Percentiles rank a stretch among this genome's conserved stretches.
Evolutionary conservation across 371 early-diverging fungal genomes (phyloP).

Genomic region (Rhizomucor pusillus): DNA sequence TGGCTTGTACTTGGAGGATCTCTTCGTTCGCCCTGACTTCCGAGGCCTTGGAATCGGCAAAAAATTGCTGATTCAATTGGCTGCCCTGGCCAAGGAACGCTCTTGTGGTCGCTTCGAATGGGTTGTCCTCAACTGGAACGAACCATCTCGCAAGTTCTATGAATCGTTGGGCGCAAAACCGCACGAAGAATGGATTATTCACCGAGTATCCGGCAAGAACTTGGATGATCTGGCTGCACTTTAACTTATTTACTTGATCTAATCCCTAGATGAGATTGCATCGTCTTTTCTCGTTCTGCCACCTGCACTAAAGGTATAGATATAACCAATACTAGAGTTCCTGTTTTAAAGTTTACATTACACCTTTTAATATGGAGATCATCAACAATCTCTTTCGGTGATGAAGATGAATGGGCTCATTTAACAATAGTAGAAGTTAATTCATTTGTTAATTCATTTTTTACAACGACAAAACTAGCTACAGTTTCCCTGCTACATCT

Average conservation of each 20-base stretch:
- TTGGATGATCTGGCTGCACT: constrained; percentile 51
- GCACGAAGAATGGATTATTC: constrained; percentile 68
- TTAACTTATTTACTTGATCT: no score
- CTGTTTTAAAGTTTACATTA: no score
- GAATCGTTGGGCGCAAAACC: constrained; percentile 59
- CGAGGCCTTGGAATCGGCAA: constrained; percentile 77
- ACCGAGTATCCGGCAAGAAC: constrained; percentile 60
- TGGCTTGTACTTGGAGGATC: constrained; percentile 83
- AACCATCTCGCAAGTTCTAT: constrained; percentile 62
- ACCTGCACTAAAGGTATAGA: no score
- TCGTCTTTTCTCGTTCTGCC: no score
- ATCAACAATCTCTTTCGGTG: no score
- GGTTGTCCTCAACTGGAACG: constrained; percentile 78
- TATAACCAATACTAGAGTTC: no score
- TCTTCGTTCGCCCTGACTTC: constrained; percentile 66
- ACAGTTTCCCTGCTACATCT: constrained; percentile 9
- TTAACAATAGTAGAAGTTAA: no score
- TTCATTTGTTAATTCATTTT: no score
- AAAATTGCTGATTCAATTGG: constrained; percentile 66
- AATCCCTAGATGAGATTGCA: no score
- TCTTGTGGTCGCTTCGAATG: constrained; percentile 79
- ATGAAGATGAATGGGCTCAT: no score
- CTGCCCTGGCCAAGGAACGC: constrained; percentile 57
- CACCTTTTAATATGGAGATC: no score
- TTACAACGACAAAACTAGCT: not conserved